Conservation (phyloP, 345 rosid species). For the Leavenworthia alabamica region DNA sequence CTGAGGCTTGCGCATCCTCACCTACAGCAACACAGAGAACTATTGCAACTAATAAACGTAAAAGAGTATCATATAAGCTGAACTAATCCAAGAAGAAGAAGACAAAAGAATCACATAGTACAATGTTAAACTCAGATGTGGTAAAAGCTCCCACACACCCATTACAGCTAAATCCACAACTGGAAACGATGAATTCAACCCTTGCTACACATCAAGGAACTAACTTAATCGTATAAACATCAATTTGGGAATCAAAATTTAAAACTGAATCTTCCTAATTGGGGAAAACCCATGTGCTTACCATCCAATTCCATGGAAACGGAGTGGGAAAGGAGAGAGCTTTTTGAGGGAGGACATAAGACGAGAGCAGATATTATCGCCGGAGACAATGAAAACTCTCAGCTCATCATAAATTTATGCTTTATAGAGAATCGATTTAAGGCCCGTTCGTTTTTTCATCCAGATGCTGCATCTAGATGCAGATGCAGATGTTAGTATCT, state of each 20-base stretch:
- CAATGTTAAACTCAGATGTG: conserved; percentile 51
- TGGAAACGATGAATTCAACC: conserved; percentile 62
- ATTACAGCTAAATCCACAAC: too few species aligned
- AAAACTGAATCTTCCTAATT: background rate
- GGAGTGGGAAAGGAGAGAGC: conserved; percentile 59
- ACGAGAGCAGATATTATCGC: conserved; percentile 77
- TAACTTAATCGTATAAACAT: conserved; percentile 17
- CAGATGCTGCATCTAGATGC: too few species aligned
- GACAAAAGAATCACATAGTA: too few species aligned
- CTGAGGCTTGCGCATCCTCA: conserved; percentile 27
- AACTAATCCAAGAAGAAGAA: conserved; percentile 7
- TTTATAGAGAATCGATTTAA: conserved; percentile 34
- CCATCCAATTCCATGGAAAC: conserved; percentile 95
- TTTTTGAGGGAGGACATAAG: conserved; percentile 71
- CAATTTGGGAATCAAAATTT: background rate
- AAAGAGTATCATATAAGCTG: background rate
- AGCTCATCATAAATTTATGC: conserved; percentile 67
- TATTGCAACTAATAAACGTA: background rate
- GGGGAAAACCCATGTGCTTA: conserved; percentile 34
- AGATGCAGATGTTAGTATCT: too few species aligned
- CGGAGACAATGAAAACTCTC: conserved; percentile 73
- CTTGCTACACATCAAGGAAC: conserved; percentile 76
- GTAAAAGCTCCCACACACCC: too few species aligned
- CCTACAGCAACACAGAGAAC: conserved; percentile 32
- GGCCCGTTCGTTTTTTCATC: too few species aligned